These are phyloP conservation scores for Candida adriatica DNA, from an alignment of 805 yeast species.

Conservation along the genomic window DNA sequence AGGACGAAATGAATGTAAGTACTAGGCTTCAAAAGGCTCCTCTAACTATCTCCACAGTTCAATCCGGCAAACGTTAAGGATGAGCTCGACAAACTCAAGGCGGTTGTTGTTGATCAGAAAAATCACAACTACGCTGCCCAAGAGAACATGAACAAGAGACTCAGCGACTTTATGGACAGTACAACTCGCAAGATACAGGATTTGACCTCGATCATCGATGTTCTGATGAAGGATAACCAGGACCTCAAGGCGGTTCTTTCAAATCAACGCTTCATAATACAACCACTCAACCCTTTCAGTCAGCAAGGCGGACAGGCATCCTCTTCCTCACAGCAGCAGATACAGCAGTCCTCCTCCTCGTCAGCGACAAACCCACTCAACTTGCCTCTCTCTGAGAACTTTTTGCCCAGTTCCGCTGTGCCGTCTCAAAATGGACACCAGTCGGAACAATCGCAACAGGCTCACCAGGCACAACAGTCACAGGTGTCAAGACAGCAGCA, in stretches of 20 bases:
- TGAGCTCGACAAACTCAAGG: constrained; percentile 20
- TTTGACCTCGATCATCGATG: constrained; percentile 18
- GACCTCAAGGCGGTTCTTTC: constrained; percentile 18
- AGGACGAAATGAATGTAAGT: constrained; percentile 13
- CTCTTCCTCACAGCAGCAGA: constrained; percentile 4
- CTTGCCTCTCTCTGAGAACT: constrained; percentile 10
- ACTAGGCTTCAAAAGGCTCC: neutral
- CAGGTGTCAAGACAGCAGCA: constrained; percentile 1
- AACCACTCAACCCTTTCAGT: constrained; percentile 13
- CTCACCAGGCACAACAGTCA: constrained; percentile 3
- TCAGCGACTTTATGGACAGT: constrained; percentile 20
- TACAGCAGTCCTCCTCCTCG: constrained; percentile 1
- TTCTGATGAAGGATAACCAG: constrained; percentile 22
- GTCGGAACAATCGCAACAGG: constrained; percentile 6
- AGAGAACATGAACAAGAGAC: constrained; percentile 18
- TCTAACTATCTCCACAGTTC: constrained; percentile 4
- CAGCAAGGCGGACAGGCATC: constrained; percentile 2
- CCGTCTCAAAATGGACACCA: constrained; percentile 9
- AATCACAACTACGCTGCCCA: constrained; percentile 14
- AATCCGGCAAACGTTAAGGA: constrained; percentile 16
- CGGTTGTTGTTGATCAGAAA: constrained; percentile 18
- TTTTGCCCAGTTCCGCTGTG: constrained; percentile 5
- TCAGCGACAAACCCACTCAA: constrained; percentile 8
- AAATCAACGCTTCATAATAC: constrained; percentile 20
- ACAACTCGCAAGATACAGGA: constrained; percentile 18